Conservation (phyloP, 2,329 filamentous ascomycete genomes). For the Beauveria varroae region DNA sequence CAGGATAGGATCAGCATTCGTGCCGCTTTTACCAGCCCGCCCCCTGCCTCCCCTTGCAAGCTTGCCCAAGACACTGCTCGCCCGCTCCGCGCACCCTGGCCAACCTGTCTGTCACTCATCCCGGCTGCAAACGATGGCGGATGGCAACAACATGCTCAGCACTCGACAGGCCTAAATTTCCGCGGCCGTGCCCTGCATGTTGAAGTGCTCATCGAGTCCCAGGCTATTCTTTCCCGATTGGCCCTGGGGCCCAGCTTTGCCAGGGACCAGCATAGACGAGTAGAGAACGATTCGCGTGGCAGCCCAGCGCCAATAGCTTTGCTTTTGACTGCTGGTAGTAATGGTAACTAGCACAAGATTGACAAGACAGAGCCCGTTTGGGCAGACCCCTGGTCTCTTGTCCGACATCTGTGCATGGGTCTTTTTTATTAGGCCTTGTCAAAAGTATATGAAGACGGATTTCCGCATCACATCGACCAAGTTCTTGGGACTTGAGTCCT, state of each 20-base stretch:
- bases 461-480: background rate
- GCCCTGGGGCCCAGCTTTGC: background rate
- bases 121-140: no score
- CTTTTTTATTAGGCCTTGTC: background rate
- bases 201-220: slow-evolving; percentile 2
- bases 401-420: background rate
- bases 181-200: slow-evolving; percentile 4
- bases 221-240: background rate
- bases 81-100: background rate
- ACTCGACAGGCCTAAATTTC: background rate
- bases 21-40: background rate
- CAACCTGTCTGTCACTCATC: slow-evolving; percentile 5
- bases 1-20: slow-evolving; percentile 1
- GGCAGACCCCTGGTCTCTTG: background rate
- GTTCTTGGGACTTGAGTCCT: background rate
- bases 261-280: background rate
- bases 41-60: background rate
- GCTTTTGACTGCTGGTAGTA: background rate
- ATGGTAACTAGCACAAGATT: background rate
- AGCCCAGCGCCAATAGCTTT: background rate
- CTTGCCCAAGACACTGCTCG: background rate
- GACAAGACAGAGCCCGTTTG: background rate
- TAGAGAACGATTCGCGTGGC: background rate
- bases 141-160: background rate
- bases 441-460: slow-evolving; percentile 1